Evolutionary conservation across 495 filamentous ascomycete genomes (phyloP), one percentile per base, ranked within the genome.

Genomic region (Thermothielavioides terrestris): DNA sequence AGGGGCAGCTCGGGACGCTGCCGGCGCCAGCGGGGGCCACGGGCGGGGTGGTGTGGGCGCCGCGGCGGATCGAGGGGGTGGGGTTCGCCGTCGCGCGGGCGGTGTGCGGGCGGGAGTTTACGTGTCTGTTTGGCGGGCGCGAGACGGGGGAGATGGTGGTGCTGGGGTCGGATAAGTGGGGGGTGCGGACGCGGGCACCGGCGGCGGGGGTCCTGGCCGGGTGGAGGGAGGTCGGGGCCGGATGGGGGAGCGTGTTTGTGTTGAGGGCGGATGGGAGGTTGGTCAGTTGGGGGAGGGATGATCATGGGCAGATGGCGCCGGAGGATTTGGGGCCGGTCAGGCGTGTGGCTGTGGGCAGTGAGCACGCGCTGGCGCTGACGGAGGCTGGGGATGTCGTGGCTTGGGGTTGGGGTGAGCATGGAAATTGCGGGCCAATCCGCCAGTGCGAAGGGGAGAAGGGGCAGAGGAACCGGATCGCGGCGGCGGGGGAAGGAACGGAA

Each of bases 321-420:
- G 49, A 49, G 12, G 66, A 68, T 20, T 54, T 89, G 25, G 77
- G 77, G 4, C 32, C 46, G 3, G 56, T 83, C 21, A 59, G 68
- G 15, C 60, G 71, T 15, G 68, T 97, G 12, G 86, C 86, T 14
- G 81, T 81, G 36, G 92, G 92, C 1, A 95, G 89, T 60, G 91
- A 96, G 68, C 92, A 98, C 68, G 79, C 73, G 11, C 55, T 96
- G 53, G 87, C 79, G 8, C 57, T 89, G 25, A 76, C 81, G 3
- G 68, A 65, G n/a, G 70, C 76, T 41, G 77, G 79, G 1, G 67
- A 74, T 14, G 68, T 95, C 11, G 63, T 88, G 32, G 77, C 83
- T 3, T 96, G 89, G 86, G 92, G 92, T 14, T 98, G 92, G 91
- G 89, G 89, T 1, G 88, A 95, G 69, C 92, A 98, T 75, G 92